Evolutionary conservation across 257 asterid species (phyloP).

Genomic region (Nicotiana tomentosiformis): DNA sequence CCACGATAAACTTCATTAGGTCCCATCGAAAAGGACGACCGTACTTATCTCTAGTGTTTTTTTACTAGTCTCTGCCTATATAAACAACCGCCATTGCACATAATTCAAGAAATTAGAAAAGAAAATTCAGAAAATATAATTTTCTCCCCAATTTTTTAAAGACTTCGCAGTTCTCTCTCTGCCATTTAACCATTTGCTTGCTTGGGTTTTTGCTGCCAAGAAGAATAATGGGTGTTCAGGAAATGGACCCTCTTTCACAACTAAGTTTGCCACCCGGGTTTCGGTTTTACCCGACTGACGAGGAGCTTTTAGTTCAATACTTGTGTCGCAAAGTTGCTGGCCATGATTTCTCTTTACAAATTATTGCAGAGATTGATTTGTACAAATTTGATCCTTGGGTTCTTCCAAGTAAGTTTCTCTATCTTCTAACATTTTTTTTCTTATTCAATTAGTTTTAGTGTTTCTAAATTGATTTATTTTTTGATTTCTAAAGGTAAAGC

Average conservation of each 20-base stretch:
- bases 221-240: slow-evolving; percentile 52
- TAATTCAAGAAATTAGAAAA: neutral
- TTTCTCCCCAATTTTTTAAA: neutral
- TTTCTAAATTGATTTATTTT: neutral
- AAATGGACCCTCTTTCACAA: slow-evolving; percentile 65
- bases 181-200: neutral
- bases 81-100: slow-evolving; percentile 28
- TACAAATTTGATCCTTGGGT: slow-evolving; percentile 84
- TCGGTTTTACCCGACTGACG: slow-evolving; percentile 84
- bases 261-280: slow-evolving; percentile 89
- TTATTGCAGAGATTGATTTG: slow-evolving; percentile 68
- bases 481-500: slow-evolving; percentile 45
- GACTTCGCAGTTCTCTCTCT: neutral
- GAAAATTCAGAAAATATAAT: neutral
- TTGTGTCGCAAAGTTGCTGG: slow-evolving; percentile 71
- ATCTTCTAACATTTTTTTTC: neutral
- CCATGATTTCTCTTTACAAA: slow-evolving; percentile 44
- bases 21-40: slow-evolving; percentile 42
- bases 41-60: slow-evolving; percentile 34
- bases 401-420: slow-evolving; percentile 52
- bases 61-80: slow-evolving; percentile 17
- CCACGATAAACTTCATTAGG: slow-evolving; percentile 30
- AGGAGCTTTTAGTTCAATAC: slow-evolving; percentile 79
- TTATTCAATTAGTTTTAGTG: too few species aligned
- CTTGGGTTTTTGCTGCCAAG: neutral